These are phyloP conservation scores for Ophiocordyceps australis DNA, from an alignment of 2,329 filamentous ascomycete genomes.

Conservation along the genomic window DNA sequence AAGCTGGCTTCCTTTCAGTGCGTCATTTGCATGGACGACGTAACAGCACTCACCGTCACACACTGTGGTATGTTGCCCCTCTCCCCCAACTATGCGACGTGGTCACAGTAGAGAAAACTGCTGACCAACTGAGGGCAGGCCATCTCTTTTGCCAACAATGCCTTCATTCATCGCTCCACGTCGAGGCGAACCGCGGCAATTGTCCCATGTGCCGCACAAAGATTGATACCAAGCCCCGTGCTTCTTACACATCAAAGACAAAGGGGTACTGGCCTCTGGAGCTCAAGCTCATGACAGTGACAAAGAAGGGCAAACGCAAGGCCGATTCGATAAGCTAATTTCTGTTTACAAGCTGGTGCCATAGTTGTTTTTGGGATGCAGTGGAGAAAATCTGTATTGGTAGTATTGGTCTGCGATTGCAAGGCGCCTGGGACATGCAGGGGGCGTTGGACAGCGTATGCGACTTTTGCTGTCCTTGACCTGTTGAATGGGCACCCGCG, in stretches of 20 bases:
- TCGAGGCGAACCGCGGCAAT: slow-evolving; percentile 33
- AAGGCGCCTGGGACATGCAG: too few relatives aligned
- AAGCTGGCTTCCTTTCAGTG: slow-evolving; percentile 42
- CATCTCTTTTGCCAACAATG: slow-evolving; percentile 48
- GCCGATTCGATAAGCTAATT: slow-evolving; percentile 9
- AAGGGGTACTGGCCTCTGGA: slow-evolving; percentile 40
- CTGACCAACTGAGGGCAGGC: slow-evolving; percentile 20
- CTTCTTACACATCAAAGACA: slow-evolving; percentile 21
- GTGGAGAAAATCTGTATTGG: too few relatives aligned
- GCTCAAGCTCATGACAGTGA: slow-evolving; percentile 42
- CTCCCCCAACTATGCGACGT: not conserved
- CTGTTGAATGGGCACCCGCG: too few relatives aligned
- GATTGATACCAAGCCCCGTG: slow-evolving; percentile 27
- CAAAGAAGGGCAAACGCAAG: slow-evolving; percentile 27
- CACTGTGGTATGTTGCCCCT: slow-evolving; percentile 39
- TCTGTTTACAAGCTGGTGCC: too few relatives aligned
- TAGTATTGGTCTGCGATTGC: too few relatives aligned
- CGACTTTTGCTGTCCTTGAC: too few relatives aligned
- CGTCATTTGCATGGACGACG: slow-evolving; percentile 49
- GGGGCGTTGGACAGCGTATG: too few relatives aligned
- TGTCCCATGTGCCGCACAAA: slow-evolving; percentile 48
- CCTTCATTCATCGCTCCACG: slow-evolving; percentile 39
- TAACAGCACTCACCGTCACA: slow-evolving; percentile 38
- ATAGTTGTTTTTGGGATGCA: too few relatives aligned
- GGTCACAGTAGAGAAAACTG: not conserved